Evolutionary conservation across 192 early-diverging fungal species (phyloP).

Genomic region (Thoreauomyces humboldtii): DNA sequence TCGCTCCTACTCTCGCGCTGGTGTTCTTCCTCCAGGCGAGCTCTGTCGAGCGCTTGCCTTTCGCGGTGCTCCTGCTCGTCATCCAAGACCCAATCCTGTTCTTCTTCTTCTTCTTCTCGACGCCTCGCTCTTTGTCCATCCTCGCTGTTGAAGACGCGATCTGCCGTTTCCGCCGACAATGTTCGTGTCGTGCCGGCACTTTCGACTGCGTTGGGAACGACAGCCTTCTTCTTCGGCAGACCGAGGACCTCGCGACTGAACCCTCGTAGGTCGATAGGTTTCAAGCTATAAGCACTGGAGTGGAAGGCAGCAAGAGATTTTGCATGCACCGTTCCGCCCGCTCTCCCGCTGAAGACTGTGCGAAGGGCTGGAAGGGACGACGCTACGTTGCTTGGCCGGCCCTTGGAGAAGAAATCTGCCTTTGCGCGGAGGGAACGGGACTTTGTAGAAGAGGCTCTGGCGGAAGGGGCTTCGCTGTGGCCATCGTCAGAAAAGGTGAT

Average conservation of each 20-base stretch:
- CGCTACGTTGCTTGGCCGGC: background rate
- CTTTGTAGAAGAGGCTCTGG: background rate
- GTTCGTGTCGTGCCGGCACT: background rate
- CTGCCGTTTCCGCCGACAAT: background rate
- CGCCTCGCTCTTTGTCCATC: too few relatives aligned
- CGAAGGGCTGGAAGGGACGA: background rate
- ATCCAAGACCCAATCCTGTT: background rate
- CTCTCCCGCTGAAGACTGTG: background rate
- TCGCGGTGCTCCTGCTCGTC: background rate
- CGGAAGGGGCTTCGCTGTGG: background rate
- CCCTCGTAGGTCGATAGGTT: background rate
- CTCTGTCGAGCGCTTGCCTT: background rate
- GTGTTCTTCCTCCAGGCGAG: too few relatives aligned
- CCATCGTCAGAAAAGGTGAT: too few relatives aligned
- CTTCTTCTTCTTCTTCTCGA: too few relatives aligned
- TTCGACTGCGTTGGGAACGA: background rate
- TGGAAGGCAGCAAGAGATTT: background rate
- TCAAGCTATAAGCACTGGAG: background rate
- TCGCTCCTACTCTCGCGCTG: too few relatives aligned
- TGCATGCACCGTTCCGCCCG: background rate
- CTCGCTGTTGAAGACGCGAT: too few relatives aligned
- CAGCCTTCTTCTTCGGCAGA: background rate
- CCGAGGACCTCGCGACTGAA: conserved; percentile 1
- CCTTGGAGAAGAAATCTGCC: background rate
- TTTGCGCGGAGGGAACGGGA: background rate